These are phyloP conservation scores for Mariannaea sp. DNA, from an alignment of 2,329 filamentous ascomycete species.

Conservation along the genomic window DNA sequence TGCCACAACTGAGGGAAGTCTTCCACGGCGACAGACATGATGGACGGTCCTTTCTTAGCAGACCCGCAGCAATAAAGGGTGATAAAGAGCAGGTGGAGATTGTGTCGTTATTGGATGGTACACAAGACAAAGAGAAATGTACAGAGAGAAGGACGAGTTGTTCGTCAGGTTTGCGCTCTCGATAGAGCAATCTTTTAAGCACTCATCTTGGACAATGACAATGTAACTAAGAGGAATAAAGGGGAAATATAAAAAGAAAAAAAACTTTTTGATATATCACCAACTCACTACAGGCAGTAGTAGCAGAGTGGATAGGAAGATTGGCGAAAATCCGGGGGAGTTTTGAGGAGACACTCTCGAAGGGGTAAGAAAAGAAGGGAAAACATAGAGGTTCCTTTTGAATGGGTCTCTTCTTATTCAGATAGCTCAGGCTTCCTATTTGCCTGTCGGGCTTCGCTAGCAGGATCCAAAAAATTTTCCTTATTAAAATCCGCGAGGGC, in stretches of 20 bases:
- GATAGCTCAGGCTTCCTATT: not conserved
- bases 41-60: not conserved
- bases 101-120: not conserved
- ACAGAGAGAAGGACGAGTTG: not conserved
- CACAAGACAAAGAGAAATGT: not conserved
- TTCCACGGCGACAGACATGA: slow-evolving; percentile 44
- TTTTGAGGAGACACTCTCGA: not conserved
- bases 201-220: slow-evolving; percentile 13
- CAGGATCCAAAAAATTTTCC: not conserved
- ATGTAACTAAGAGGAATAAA: not conserved
- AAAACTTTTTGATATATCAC: no score
- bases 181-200: slow-evolving; percentile 18
- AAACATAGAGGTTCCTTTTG: not conserved
- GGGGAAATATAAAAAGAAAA: no score
- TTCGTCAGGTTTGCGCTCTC: slow-evolving; percentile 15
- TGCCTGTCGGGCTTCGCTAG: not conserved
- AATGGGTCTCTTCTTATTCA: no score
- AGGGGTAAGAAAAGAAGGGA: not conserved
- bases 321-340: not conserved
- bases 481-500: not conserved
- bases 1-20: slow-evolving; percentile 86
- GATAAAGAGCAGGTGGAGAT: not conserved
- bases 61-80: not conserved
- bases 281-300: no score
- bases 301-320: not conserved